Percentiles rank a stretch among this genome's conserved stretches.
Conservation (phyloP, 2,329 filamentous ascomycete genomes). For the Diaporthe ilicicola region DNA sequence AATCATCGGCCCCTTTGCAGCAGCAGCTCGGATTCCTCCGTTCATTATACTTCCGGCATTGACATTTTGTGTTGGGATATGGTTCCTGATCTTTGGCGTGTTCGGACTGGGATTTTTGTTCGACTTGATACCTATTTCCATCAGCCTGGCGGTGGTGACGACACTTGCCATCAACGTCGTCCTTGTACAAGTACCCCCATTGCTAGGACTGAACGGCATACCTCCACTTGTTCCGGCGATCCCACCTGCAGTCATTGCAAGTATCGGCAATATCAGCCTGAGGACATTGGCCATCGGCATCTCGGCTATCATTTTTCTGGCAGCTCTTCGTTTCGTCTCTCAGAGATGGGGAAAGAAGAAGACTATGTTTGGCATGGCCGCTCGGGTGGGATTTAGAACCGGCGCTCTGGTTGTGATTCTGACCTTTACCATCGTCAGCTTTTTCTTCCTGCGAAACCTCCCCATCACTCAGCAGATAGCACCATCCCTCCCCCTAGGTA, state of each 20-base stretch:
- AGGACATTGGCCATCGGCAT: slow-evolving; percentile 9
- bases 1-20: slow-evolving; percentile 8
- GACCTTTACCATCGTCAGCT: slow-evolving; percentile 16
- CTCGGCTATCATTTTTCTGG: background rate
- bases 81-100: slow-evolving; percentile 25
- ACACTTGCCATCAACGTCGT: background rate
- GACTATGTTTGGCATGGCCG: background rate
- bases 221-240: background rate
- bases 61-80: slow-evolving; percentile 24
- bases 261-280: background rate
- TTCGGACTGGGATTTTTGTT: slow-evolving; percentile 24
- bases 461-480: slow-evolving; percentile 8
- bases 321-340: background rate
- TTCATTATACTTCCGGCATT: slow-evolving; percentile 17
- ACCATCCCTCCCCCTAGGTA: background rate
- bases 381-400: background rate
- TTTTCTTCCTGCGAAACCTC: slow-evolving; percentile 3
- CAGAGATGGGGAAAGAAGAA: slow-evolving; percentile 13
- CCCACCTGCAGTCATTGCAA: background rate
- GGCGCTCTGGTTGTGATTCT: background rate
- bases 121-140: background rate
- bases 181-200: background rate
- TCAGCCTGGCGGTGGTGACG: background rate
- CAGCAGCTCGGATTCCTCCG: background rate
- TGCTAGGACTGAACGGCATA: slow-evolving; percentile 14